Evolutionary conservation across 306 rosid species (phyloP).

Genomic region (Dryas octopetala): DNA sequence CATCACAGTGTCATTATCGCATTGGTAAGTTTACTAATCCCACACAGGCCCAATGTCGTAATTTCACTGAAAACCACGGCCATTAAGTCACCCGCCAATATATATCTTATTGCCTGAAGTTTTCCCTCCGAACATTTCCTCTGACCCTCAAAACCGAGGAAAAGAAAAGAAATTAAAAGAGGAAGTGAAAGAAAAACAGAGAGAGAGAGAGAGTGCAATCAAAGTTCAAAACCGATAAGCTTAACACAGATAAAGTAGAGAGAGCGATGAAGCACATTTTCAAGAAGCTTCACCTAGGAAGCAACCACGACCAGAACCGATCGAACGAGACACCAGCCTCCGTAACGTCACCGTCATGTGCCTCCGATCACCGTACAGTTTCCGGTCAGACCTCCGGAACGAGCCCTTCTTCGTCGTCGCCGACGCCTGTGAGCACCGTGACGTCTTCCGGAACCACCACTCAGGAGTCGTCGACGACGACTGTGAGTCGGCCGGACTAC

Average conservation of each 20-base stretch:
- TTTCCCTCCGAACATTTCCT: conserved; percentile 49
- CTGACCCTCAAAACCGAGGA: conserved; percentile 11
- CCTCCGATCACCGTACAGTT: conserved; percentile 45
- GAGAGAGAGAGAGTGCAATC: neutral
- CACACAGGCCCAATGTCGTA: conserved; percentile 31
- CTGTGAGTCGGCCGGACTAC: conserved; percentile 55
- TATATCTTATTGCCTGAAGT: conserved; percentile 26
- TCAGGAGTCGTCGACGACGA: conserved; percentile 16
- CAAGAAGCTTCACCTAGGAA: conserved; percentile 95
- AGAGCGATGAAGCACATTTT: conserved; percentile 85
- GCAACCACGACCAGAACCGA: conserved; percentile 74
- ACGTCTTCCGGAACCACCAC: conserved; percentile 14
- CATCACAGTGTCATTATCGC: conserved; percentile 13
- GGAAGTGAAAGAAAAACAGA: neutral
- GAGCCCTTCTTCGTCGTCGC: conserved; percentile 52
- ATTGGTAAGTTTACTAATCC: conserved; percentile 19
- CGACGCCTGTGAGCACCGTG: conserved; percentile 18
- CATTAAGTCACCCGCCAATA: conserved; percentile 16
- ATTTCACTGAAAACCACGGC: neutral
- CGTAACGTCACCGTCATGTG: conserved; percentile 39
- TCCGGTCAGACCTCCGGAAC: conserved; percentile 34
- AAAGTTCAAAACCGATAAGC: neutral
- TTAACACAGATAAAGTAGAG: neutral
- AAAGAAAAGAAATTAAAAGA: neutral
- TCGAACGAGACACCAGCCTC: conserved; percentile 53